Evolutionary conservation across 768 basidiomycete species (phyloP).

Genomic region (Boletus sp.): DNA sequence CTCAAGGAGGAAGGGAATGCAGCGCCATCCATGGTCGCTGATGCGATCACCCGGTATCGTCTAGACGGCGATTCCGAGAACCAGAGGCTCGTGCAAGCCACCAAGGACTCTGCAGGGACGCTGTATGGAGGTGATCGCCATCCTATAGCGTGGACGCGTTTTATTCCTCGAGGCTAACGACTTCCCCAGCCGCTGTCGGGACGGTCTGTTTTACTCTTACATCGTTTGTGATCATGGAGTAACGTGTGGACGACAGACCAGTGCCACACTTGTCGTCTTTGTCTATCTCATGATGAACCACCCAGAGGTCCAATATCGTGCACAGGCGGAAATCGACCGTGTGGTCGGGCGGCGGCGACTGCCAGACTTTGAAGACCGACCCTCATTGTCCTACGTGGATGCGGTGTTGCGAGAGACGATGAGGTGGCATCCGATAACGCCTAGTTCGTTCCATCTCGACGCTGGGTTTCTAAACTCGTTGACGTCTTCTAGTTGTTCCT

Average conservation of each 20-base stretch:
- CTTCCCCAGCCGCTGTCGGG: conserved; percentile 27
- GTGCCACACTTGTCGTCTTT: conserved; percentile 20
- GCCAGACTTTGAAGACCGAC: conserved; percentile 30
- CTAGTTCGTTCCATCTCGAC: conserved; percentile 11
- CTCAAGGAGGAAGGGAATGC: conserved; percentile 8
- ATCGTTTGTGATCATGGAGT: background rate
- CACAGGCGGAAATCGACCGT: conserved; percentile 32
- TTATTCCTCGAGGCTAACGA: background rate
- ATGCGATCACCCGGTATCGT: conserved; percentile 8
- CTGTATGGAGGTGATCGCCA: conserved; percentile 17
- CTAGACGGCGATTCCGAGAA: conserved; percentile 4
- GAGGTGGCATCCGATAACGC: conserved; percentile 25
- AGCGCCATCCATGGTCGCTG: conserved; percentile 15
- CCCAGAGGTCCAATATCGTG: conserved; percentile 27
- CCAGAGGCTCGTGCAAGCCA: conserved; percentile 5
- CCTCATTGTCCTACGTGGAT: conserved; percentile 31
- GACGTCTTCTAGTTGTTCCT: conserved; percentile 33
- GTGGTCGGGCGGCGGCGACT: conserved; percentile 28
- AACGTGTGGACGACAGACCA: conserved; percentile 19
- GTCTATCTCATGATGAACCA: conserved; percentile 31
- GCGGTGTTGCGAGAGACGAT: conserved; percentile 34
- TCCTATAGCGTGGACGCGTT: too few species aligned
- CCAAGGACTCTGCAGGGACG: conserved; percentile 19
- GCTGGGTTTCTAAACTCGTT: background rate
- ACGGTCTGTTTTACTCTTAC: conserved; percentile 21